These are phyloP conservation scores for Metschnikowia vanudenii DNA, from an alignment of 805 yeast species.

Conservation along the genomic window DNA sequence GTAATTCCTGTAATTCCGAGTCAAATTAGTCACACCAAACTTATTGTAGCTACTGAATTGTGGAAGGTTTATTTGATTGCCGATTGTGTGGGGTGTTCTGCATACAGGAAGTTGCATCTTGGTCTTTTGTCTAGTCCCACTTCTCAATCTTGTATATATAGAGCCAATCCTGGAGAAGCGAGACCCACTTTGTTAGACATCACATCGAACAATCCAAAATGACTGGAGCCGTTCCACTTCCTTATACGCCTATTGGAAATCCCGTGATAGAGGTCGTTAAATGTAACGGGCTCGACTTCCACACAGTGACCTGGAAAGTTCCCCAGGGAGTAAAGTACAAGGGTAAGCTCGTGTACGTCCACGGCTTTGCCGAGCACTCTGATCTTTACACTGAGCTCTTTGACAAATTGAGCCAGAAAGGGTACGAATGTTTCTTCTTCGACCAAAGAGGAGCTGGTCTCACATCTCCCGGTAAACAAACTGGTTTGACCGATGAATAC, in stretches of 20 bases:
- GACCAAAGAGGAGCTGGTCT: constrained; percentile 52
- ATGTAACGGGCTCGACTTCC: constrained; percentile 39
- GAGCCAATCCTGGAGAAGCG: too few species aligned
- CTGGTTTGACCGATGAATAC: constrained; percentile 57
- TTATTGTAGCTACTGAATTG: too few species aligned
- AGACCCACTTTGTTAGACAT: background rate
- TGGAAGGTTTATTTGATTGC: too few species aligned
- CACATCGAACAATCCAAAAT: background rate
- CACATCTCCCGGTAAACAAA: constrained; percentile 52
- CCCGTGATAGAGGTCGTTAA: constrained; percentile 19
- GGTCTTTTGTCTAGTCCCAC: background rate
- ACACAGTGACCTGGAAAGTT: constrained; percentile 41
- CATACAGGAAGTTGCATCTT: too few species aligned
- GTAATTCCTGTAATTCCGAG: too few species aligned
- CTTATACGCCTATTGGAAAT: constrained; percentile 34
- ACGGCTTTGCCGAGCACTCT: constrained; percentile 69
- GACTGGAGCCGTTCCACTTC: constrained; percentile 20
- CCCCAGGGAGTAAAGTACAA: constrained; percentile 35
- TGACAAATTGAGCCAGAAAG: constrained; percentile 50
- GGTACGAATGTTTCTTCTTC: constrained; percentile 66
- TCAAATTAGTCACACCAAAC: too few species aligned
- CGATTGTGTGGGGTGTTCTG: too few species aligned
- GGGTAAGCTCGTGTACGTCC: constrained; percentile 61
- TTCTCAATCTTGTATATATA: background rate
- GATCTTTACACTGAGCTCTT: constrained; percentile 47